Evolutionary conservation across 257 asterid species (phyloP), one percentile per base, ranked within the genome.

Genomic region (Solanum verrucosum): DNA sequence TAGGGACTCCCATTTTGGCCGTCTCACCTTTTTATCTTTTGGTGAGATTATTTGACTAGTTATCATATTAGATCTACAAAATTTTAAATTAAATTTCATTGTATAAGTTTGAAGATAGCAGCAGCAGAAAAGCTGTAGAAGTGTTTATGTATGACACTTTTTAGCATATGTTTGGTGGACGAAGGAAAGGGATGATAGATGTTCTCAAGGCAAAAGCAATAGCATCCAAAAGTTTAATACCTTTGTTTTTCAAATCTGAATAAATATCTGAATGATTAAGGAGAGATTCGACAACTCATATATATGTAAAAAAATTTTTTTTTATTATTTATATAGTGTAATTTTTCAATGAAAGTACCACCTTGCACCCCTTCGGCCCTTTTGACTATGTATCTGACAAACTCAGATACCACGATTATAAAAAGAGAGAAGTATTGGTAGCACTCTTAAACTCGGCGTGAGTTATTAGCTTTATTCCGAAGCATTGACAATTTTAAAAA

Each of bases 351-450:
- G 4, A 23, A 9, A 8, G 25, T 23, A 9, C 0, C 7, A 10
- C 18, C 33, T n/a, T 65, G 33, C 18, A 65, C 4, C 72, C 33
- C 7, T 65, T 0, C 4, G 15, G 2, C 52, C 52, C 52, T 46
- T 14, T 20, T 20, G 68, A 8, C 13, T 8, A 0, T 21, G 27
- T 59, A 9, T 9, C 4, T 7, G 33, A 5, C 20, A 5, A 0
- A 27, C 20, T 25, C 4, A 25, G 1, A 67, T 25, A 25, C 0
- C 9, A 25, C 18, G 20, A 23, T 44, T 44, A 11, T 44, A 44
- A 44, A 44, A 44, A 44, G 16, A 44, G 16, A 44, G 52, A 44
- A 44, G 52, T 44, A 44, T 12, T 0, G 16, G 5, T 11, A 44
- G 0, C 15, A 44, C 16, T 44, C 16, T 44, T 44, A 12, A 44